Evolutionary conservation across 2,329 filamentous ascomycete genomes (phyloP), one percentile per base, ranked within the genome.

Genomic region (Claviceps purpurea): DNA sequence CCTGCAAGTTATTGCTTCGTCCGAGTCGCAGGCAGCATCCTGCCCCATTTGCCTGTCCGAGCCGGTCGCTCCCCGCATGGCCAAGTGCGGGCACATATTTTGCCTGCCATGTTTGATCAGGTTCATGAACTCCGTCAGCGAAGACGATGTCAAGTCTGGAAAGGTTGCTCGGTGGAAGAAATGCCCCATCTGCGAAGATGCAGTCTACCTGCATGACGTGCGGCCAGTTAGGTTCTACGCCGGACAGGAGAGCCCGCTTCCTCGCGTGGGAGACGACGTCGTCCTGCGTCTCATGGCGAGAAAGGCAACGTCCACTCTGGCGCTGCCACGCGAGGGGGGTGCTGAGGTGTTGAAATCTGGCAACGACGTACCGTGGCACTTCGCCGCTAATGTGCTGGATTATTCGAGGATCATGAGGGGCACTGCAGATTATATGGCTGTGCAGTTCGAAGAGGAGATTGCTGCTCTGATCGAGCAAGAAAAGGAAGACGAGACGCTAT

Each of bases 401-500:
- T 98, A 96, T 67, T 89, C 90, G 16, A 82, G 90, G 41, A 85
- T 97, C 52, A 95, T 98, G 87, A 95, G 91, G 64, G 93, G 90
- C 6, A 91, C 88, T 4, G 82, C 86, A 60, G 82, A 86, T 38
- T 98, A 98, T 64, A 91, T 98, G 84, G 65, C 73, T 13, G 75
- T 81, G 50, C 87, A 97, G 63, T 91, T 84, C 59, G 82, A 94
- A 56, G 72, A 79, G 40, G 91, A 97, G 64, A 82, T 95, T 39
- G 72, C 78, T 41, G 82, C 87, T 18, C 72, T 98, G 24, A 71
- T 80, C 54, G 75, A 75, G 56, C 89, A 95, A 69, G 89, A 89
- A 61, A 82, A 83, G 57, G 89, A 95, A 65, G 93, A 98, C 63
- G 88, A 96, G 68, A 71, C 93, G 38, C 78, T 96, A 66, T 98